A percentile compares a stretch with the other conserved stretches of the same genome.
Evolutionary conservation across 305 asterid species (phyloP).

Genomic region (Solanum aculeatissimum): DNA sequence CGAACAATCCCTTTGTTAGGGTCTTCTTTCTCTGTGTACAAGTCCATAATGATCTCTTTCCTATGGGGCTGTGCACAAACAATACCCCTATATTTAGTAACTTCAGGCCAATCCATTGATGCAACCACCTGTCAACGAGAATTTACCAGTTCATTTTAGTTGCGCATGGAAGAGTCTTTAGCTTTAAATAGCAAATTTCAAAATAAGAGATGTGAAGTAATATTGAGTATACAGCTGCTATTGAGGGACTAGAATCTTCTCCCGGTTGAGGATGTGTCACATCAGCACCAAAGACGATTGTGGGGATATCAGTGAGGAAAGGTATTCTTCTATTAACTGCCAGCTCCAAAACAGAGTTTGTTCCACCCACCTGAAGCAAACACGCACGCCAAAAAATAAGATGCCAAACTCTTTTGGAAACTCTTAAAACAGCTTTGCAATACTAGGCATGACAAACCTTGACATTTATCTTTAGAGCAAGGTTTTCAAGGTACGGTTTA

Average conservation of each 20-base stretch:
- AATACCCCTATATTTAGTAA: slow-evolving; percentile 55
- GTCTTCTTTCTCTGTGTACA: slow-evolving; percentile 19
- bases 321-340: slow-evolving; percentile 21
- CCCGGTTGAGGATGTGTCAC: slow-evolving; percentile 90
- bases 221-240: slow-evolving; percentile 52
- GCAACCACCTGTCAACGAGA: slow-evolving; percentile 66
- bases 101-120: slow-evolving; percentile 91
- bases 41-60: slow-evolving; percentile 60
- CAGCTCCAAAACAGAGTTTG: slow-evolving; percentile 39
- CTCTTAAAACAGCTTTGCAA: neutral
- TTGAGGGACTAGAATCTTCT: slow-evolving; percentile 74
- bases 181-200: neutral
- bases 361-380: slow-evolving; percentile 62
- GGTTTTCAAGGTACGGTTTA: slow-evolving; percentile 62
- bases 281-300: slow-evolving; percentile 85
- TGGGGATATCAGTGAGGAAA: slow-evolving; percentile 38
- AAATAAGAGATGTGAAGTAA: neutral
- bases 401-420: neutral
- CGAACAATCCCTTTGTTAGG: slow-evolving; percentile 26
- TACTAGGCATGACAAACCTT: slow-evolving; percentile 35
- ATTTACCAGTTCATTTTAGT: neutral
- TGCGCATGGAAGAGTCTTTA: neutral
- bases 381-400: neutral
- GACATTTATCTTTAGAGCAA: slow-evolving; percentile 68
- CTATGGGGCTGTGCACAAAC: slow-evolving; percentile 76